Evolutionary conservation across 106 monocot species (phyloP).

Genomic region (Platanthera guangdongensis): DNA sequence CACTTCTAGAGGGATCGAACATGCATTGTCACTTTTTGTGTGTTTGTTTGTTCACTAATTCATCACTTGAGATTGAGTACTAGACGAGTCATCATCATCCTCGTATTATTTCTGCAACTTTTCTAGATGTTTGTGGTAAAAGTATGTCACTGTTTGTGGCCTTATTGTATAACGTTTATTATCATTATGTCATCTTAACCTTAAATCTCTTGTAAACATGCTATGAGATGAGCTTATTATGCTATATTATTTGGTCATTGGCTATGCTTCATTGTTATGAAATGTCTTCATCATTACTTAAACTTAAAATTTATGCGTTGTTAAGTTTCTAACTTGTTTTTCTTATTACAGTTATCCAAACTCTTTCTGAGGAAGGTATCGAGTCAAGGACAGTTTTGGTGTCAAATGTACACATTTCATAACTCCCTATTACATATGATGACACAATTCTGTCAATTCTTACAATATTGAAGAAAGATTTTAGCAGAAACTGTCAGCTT

Average conservation of each 20-base stretch:
- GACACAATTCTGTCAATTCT: background rate
- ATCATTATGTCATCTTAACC: background rate
- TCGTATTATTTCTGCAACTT: background rate
- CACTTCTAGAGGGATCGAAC: background rate
- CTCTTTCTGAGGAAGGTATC: slow-evolving; percentile 32
- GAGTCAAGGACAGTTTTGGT: slow-evolving; percentile 67
- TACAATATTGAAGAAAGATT: background rate
- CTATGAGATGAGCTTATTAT: background rate
- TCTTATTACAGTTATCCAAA: slow-evolving; percentile 27
- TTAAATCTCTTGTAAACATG: background rate
- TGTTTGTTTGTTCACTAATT: background rate
- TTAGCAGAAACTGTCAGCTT: background rate
- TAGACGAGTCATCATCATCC: slow-evolving; percentile 1
- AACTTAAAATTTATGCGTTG: slow-evolving; percentile 5
- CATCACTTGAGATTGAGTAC: background rate
- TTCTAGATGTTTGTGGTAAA: background rate
- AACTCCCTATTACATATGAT: background rate
- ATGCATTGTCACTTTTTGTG: background rate
- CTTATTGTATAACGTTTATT: background rate
- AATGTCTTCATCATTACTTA: background rate
- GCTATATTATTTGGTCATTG: background rate
- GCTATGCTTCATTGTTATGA: background rate
- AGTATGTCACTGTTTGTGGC: background rate
- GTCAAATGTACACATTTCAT: slow-evolving; percentile 42
- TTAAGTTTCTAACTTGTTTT: slow-evolving; percentile 3